Base-by-base conservation (phyloP, 148 eudicot species). In the Vaccinium vitisidaea region DNA sequence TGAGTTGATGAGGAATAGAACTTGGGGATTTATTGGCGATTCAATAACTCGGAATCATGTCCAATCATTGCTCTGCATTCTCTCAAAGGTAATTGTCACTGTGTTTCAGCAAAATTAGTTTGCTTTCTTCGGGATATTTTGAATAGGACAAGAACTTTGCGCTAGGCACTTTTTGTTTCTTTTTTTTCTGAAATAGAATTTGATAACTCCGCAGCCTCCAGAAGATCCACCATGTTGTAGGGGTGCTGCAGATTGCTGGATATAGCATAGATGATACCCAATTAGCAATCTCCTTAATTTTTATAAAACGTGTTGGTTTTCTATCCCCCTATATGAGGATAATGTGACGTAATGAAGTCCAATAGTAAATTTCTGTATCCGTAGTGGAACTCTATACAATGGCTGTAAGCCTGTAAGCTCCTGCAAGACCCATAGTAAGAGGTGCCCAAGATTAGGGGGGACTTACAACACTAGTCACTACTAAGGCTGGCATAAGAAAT, bases 1-100 rank as follows among this genome's bases (percentile, higher is more conserved):
- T 56, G 88, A 91, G 84, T 80, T 87, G 84, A 96, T 96, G 98
- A 91, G 92, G 90, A 86, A 94, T 83, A 96, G 94, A 85, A 80
- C 85, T 15, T 94, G 88, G 91, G 92, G 86, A 21, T 85, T 89
- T 9, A 86, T 91, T 39, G 92, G 91, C 7, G 92, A 91, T 86
- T 91, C 91, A 5, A 89, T 91, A 56, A 86, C 92, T 5, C 65
- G 92, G 55, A 91, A 91, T 84, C 92, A 91, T 85, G 86, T 89
- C 39, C 89, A 89, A 56, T 91, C 91, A 18, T 78, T 91, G 73
- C 84, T 91, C 27, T 91, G 92, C 88, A 46, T 89, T 39, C 86
- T 91, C 27, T 88, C 91, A 3, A 86, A 82, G 90, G 92, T 90
- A 83, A 49, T 63, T 61, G 55, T 76, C 52, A 9, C 55, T n/a